Conservation (phyloP, 2,329 filamentous ascomycete genomes). For the Sporothrix phasma region DNA sequence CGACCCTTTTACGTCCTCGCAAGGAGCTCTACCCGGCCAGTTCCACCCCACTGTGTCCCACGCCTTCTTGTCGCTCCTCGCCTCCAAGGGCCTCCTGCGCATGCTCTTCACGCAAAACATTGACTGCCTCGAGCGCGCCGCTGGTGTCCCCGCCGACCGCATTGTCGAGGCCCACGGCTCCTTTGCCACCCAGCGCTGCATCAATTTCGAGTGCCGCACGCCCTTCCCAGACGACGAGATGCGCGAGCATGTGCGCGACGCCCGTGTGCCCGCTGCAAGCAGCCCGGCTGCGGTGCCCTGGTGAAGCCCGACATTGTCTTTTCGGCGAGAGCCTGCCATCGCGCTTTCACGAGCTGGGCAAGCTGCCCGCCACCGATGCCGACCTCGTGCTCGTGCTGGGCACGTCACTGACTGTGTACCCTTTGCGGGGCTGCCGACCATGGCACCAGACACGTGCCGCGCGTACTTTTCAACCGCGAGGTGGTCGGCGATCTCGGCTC, state of each 20-base stretch:
- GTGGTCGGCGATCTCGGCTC: slow-evolving; percentile 68
- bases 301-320: slow-evolving; percentile 96
- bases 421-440: slow-evolving; percentile 69
- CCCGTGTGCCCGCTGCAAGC: slow-evolving; percentile 61
- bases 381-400: slow-evolving; percentile 30
- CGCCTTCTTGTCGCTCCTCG: slow-evolving; percentile 73
- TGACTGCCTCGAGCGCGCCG: slow-evolving; percentile 81
- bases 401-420: slow-evolving; percentile 39
- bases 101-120: slow-evolving; percentile 98
- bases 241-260: slow-evolving; percentile 55
- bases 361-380: slow-evolving; percentile 34
- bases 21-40: slow-evolving; percentile 82
- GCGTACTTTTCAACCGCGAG: slow-evolving; percentile 82
- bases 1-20: slow-evolving; percentile 82
- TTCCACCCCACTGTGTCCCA: slow-evolving; percentile 86
- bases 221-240: slow-evolving; percentile 68
- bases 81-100: slow-evolving; percentile 65
- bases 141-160: slow-evolving; percentile 68
- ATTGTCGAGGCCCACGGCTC: slow-evolving; percentile 94
- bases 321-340: slow-evolving; percentile 60
- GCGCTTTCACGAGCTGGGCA: slow-evolving; percentile 51
- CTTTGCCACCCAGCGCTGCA: slow-evolving; percentile 83
- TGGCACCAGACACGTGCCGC: slow-evolving; percentile 55
- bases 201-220: slow-evolving; percentile 59
- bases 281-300: slow-evolving; percentile 54